Conservation (phyloP, 306 rosid species). For the Vigna nakashimae region DNA sequence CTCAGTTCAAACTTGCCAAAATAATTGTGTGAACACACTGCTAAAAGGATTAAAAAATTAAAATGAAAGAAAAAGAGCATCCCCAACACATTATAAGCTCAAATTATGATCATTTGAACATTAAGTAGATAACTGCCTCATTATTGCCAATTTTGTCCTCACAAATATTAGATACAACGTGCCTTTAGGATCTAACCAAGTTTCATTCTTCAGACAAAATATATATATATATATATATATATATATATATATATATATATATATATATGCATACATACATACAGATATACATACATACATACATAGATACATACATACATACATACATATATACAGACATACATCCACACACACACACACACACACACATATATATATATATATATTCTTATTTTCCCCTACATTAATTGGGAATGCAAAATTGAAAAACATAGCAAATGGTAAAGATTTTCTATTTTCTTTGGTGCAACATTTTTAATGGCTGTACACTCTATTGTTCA, state of each 20-base stretch:
- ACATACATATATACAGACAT: too few species aligned
- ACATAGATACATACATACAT: not conserved
- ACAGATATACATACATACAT: too few species aligned
- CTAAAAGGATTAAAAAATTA: not conserved
- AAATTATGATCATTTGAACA: constrained; percentile 21
- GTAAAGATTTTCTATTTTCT: constrained; percentile 4
- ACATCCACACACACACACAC: too few species aligned
- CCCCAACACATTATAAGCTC: constrained; percentile 27
- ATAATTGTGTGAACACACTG: constrained; percentile 37
- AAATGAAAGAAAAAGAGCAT: constrained; percentile 22
- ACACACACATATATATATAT: too few species aligned
- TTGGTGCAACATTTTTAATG: constrained; percentile 29
- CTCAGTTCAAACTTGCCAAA: constrained; percentile 47
- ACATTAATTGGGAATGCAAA: not conserved
- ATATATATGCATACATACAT: too few species aligned
- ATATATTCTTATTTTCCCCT: constrained; percentile 16
- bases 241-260: too few species aligned
- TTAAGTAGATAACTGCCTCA: constrained; percentile 32
- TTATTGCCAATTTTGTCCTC: constrained; percentile 15
- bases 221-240: too few species aligned
- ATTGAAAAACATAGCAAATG: constrained; percentile 3
- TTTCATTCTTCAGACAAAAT: constrained; percentile 38
- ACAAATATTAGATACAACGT: not conserved
- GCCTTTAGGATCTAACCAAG: constrained; percentile 1
- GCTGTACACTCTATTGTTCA: constrained; percentile 1